Percentiles rank a stretch among this genome's conserved stretches.
Conservation (phyloP, 2,329 filamentous ascomycete species). For the Ascochyta fabae region DNA sequence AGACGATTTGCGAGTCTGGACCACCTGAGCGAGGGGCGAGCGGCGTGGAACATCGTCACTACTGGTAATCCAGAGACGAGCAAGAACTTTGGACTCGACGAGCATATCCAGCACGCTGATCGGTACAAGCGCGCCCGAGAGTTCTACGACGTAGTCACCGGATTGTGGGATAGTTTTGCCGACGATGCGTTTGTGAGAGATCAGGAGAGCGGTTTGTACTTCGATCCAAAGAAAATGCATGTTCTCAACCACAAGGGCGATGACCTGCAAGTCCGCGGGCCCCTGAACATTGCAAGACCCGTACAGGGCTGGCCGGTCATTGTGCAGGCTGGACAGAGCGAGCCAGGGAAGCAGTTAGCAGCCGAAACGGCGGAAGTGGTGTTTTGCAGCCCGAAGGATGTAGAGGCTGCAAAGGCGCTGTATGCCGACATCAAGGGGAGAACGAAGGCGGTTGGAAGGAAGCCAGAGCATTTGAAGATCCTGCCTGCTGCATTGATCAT, state of each 20-base stretch:
- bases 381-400: slow-evolving; percentile 58
- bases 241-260: slow-evolving; percentile 58
- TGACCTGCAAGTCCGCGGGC: slow-evolving; percentile 55
- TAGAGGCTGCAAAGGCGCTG: slow-evolving; percentile 55
- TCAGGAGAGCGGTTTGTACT: slow-evolving; percentile 63
- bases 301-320: slow-evolving; percentile 64
- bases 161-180: slow-evolving; percentile 71
- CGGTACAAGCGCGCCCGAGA: slow-evolving; percentile 72
- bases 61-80: slow-evolving; percentile 71
- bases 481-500: slow-evolving; percentile 70
- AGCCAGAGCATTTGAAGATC: slow-evolving; percentile 66
- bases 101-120: slow-evolving; percentile 68
- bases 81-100: slow-evolving; percentile 63
- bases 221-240: slow-evolving; percentile 61
- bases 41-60: slow-evolving; percentile 61
- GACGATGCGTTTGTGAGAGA: slow-evolving; percentile 68
- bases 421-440: slow-evolving; percentile 61
- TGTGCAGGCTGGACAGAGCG: slow-evolving; percentile 62
- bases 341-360: slow-evolving; percentile 59
- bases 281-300: slow-evolving; percentile 60
- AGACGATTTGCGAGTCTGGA: slow-evolving; percentile 68
- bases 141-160: slow-evolving; percentile 72
- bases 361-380: slow-evolving; percentile 62
- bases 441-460: slow-evolving; percentile 54
- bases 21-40: slow-evolving; percentile 66